These are phyloP conservation scores for Amanita pseudoporphyria DNA, from an alignment of 768 basidiomycete genomes.

Conservation along the genomic window DNA sequence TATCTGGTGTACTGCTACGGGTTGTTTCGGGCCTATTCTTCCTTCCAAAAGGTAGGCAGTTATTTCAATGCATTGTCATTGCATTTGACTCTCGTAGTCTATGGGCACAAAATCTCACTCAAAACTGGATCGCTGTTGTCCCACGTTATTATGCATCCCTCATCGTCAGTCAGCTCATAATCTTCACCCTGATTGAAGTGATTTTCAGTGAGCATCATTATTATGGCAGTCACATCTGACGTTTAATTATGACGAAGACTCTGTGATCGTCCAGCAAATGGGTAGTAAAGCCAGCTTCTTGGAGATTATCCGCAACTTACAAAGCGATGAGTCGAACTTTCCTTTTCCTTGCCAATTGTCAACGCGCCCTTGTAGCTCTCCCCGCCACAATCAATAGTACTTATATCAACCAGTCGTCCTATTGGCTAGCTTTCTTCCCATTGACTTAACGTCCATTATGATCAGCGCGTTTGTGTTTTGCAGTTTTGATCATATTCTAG, in stretches of 20 bases:
- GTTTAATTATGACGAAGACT: conserved; percentile 18
- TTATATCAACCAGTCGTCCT: conserved; percentile 86
- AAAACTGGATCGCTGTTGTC: conserved; percentile 82
- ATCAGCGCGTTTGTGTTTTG: too few species aligned
- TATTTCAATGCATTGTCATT: conserved; percentile 32
- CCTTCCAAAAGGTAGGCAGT: conserved; percentile 59
- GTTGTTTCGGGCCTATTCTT: conserved; percentile 80
- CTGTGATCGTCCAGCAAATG: conserved; percentile 32
- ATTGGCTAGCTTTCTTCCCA: conserved; percentile 94
- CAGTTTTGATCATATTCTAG: too few species aligned
- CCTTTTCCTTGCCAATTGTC: neutral
- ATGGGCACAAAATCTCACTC: conserved; percentile 61
- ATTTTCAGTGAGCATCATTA: conserved; percentile 52
- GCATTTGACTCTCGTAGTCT: conserved; percentile 51
- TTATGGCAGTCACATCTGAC: conserved; percentile 9
- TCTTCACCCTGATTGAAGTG: conserved; percentile 91
- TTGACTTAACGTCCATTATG: too few species aligned
- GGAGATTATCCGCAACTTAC: conserved; percentile 36
- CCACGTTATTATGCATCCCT: conserved; percentile 92
- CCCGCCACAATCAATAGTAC: conserved; percentile 71
- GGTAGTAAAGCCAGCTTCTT: conserved; percentile 35
- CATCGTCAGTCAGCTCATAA: conserved; percentile 85
- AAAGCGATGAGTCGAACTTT: conserved; percentile 30
- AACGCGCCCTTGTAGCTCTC: conserved; percentile 35
- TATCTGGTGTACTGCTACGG: conserved; percentile 94